A percentile compares a stretch with the other conserved stretches of the same genome.
These are phyloP conservation scores for Colletotrichum sp. DNA, from an alignment of 2,329 filamentous ascomycete species.

Conservation along the genomic window DNA sequence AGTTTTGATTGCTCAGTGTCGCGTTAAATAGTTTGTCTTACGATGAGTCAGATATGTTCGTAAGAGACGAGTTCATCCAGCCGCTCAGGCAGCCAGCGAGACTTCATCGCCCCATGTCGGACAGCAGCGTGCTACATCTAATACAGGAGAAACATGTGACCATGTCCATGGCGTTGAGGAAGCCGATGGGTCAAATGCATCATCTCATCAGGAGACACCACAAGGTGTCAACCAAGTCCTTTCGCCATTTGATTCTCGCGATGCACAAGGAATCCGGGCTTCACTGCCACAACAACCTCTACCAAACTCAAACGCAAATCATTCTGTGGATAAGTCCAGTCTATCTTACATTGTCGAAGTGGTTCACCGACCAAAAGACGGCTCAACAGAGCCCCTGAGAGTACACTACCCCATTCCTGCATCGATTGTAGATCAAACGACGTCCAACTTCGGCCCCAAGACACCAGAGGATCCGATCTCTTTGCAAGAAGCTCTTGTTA, in stretches of 20 bases:
- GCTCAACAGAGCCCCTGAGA: neutral
- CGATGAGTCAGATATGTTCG: neutral
- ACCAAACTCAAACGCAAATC: neutral
- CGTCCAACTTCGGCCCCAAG: neutral
- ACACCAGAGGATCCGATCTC: neutral
- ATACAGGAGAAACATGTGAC: neutral
- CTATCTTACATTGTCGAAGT: neutral
- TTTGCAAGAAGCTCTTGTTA: neutral
- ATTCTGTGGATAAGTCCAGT: neutral
- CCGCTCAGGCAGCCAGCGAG: neutral
- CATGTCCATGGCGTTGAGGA: neutral
- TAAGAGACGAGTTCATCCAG: neutral
- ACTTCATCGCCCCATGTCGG: neutral
- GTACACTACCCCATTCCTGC: constrained; percentile 2
- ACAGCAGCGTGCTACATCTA: accelerated
- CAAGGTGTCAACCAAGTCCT: neutral
- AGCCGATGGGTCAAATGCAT: neutral
- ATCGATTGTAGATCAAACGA: neutral
- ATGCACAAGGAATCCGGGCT: neutral
- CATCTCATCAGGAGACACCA: neutral
- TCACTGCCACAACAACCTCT: neutral
- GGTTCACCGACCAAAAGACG: neutral
- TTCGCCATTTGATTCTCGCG: neutral
- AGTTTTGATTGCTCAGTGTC: accelerated
- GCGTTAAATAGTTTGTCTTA: neutral